Evolutionary conservation across 208 protist species (phyloP).

Genomic region (Entamoeba histolytica): DNA sequence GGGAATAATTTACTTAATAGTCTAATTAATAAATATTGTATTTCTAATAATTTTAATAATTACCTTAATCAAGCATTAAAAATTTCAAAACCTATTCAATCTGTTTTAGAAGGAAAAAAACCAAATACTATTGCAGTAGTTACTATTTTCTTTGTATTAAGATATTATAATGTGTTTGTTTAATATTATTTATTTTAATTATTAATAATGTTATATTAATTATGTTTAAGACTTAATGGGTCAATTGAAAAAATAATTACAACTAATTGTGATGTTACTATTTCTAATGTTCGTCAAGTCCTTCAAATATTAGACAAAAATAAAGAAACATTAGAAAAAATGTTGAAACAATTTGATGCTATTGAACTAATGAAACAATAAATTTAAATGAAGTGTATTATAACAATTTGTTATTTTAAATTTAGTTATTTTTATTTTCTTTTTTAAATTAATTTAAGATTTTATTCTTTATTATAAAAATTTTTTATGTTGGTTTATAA

Average conservation of each 20-base stretch:
- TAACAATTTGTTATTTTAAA: too few relatives aligned
- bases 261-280: neutral
- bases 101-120: neutral
- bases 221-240: neutral
- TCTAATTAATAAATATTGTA: neutral
- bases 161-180: neutral
- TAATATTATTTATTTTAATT: neutral
- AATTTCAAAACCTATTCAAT: neutral
- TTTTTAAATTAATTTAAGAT: too few relatives aligned
- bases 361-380: too few relatives aligned
- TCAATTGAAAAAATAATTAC: neutral
- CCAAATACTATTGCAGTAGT: neutral
- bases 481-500: too few relatives aligned
- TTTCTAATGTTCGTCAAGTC: neutral
- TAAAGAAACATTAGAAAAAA: neutral
- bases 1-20: neutral
- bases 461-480: too few relatives aligned
- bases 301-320: neutral
- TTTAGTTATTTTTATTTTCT: too few relatives aligned
- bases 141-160: neutral
- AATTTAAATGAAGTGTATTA: too few relatives aligned
- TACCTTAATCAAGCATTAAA: neutral
- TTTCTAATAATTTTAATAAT: neutral
- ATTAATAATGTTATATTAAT: neutral
- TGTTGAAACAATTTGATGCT: neutral